A percentile compares a stretch with the other conserved stretches of the same genome.
phyloP scores from a whole-genome alignment of 306 rosid genomes.

The Vigna nakashimae region DNA sequence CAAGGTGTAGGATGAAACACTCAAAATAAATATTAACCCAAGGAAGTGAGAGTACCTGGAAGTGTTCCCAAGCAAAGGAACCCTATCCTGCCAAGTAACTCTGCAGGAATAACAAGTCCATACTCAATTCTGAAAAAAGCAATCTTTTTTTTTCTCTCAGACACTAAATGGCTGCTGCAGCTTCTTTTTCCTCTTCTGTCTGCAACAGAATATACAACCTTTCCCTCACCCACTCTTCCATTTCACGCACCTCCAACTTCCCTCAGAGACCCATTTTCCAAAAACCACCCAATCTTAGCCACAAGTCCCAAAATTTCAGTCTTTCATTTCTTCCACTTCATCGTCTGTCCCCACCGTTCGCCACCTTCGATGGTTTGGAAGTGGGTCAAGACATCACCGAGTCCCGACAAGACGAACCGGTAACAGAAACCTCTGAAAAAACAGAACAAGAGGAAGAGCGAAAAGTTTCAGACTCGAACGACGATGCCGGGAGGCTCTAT shows the following conservation, averaged over 20 bases:
- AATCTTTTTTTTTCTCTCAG: background rate
- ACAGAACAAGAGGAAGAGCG: conserved; percentile 48
- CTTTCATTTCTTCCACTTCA: conserved; percentile 49
- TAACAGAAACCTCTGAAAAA: conserved; percentile 43
- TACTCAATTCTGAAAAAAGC: conserved; percentile 3
- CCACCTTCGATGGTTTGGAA: conserved; percentile 62
- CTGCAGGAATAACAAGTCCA: background rate
- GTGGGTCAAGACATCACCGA: conserved; percentile 44
- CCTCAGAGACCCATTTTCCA: conserved; percentile 50
- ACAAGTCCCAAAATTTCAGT: conserved; percentile 51
- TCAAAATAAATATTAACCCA: too few relatives aligned
- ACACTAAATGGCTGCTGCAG: conserved; percentile 59
- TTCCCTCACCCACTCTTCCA: conserved; percentile 55
- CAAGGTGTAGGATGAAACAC: too few relatives aligned
- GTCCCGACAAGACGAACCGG: conserved; percentile 48
- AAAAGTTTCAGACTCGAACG: conserved; percentile 50
- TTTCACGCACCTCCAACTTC: conserved; percentile 55
- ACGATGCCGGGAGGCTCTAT: conserved; percentile 79
- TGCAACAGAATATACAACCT: conserved; percentile 60
- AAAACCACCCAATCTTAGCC: conserved; percentile 56
- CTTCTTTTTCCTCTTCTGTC: conserved; percentile 60
- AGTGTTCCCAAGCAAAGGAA: conserved; percentile 16
- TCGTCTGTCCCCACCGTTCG: conserved; percentile 47
- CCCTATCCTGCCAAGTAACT: conserved; percentile 48
- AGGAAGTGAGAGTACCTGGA: conserved; percentile 10